Evolutionary conservation across 768 basidiomycete genomes (phyloP), one percentile per base, ranked within the genome.

Genomic region (Leccinum ochraceum): DNA sequence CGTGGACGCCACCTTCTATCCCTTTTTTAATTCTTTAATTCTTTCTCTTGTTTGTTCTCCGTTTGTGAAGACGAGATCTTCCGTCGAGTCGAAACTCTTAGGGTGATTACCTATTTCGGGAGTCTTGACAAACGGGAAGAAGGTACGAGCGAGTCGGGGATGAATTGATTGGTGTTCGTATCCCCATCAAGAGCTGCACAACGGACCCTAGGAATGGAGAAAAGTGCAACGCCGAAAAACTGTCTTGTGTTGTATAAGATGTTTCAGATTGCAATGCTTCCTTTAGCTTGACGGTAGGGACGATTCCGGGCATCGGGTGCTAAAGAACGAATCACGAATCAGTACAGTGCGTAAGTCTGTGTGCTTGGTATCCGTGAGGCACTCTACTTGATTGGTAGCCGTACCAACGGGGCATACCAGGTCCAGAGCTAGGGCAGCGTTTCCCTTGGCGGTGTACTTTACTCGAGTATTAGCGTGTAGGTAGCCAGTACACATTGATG

Each of bases 21-120:
- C 44, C 17, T 46, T 20, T 44, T 46, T 46, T 10, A 9, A 20
- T 46, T 46, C 2, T 17, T 20, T 20, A 1, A 46, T 22, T 22
- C 20, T 6, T 42, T 42, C 39, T 42, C 8, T 42, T 46, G 10
- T 9, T 46, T 46, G 7, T 24, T 49, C 17, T 53, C 39, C 42
- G 1, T 42, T 42, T 16, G 13, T 20, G 46, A 48, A 24, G 28
- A 52, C 20, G 58, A 54, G 30, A 48, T 59, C 34, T 14, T 48
- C 60, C 56, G 55, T 32, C 53, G 13, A 32, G 50, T 30, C 54
- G 54, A 54, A 63, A 36, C 20, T 24, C 32, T 26, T 39, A 60
- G 46, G 63, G 44, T 44, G 16, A 20, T 17, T 11, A 11, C 42
- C 17, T 39, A 16, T 57, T 37, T 17, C 6, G 13, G 44, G 44